Evolutionary conservation across 305 asterid species (phyloP).

Genomic region (Fraxinus nigra): DNA sequence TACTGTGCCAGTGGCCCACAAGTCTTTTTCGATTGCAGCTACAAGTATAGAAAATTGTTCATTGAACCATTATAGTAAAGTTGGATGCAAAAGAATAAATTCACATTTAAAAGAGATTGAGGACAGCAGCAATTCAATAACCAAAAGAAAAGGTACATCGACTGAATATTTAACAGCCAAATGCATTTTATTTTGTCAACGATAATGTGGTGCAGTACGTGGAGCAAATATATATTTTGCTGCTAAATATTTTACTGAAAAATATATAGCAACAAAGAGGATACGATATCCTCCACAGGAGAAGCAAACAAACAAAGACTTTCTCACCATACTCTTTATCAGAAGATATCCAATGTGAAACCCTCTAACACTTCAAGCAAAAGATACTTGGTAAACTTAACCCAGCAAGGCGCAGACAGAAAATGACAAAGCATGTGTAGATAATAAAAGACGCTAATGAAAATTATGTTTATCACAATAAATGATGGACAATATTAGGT

Average conservation of each 20-base stretch:
- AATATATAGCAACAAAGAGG: background rate
- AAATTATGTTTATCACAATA: background rate
- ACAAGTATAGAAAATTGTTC: slow-evolving; percentile 21
- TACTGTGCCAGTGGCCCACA: slow-evolving; percentile 94
- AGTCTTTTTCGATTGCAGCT: slow-evolving; percentile 88
- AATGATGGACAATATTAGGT: background rate
- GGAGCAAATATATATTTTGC: background rate
- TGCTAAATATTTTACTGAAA: background rate
- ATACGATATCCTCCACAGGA: background rate
- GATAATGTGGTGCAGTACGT: background rate
- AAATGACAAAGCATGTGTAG: background rate
- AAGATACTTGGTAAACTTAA: background rate
- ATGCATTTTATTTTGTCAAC: background rate
- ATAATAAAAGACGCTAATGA: background rate
- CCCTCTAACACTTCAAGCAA: background rate
- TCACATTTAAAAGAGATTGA: background rate
- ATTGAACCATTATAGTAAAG: background rate
- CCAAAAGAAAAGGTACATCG: background rate
- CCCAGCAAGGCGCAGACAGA: background rate
- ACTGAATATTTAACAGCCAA: background rate
- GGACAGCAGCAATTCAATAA: background rate
- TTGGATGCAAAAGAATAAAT: background rate
- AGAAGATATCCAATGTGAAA: background rate
- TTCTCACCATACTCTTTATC: background rate
- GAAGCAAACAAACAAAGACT: background rate